Evolutionary conservation across 2,329 filamentous ascomycete genomes (phyloP), one percentile per base, ranked within the genome.

Genomic region (Coniochaeta pulveracea): DNA sequence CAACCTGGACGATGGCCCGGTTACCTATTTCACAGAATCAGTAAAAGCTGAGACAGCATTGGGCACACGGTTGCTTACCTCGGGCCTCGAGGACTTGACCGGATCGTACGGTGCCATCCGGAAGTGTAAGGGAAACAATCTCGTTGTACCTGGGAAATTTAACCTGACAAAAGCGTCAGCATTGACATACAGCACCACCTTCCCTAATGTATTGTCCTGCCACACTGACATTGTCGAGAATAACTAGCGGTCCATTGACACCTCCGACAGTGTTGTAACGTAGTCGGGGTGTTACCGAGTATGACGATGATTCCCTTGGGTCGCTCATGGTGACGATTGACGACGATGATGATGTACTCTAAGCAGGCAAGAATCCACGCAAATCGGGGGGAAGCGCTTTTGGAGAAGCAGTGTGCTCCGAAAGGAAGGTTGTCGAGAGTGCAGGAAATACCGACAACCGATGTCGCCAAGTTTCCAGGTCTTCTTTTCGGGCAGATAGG

Each of bases 81-180:
- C 89, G 80, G 60, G 91, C 91, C 67, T 98, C 93, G 47, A 98
- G 69, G 47, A 98, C 91, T 62, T 96, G 91, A 45, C 93, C 91
- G 55, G 85, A 88, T 53, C 91, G 76, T 63, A 89, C 78, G 31
- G 85, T 81, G 58, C 91, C 91, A 80, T 98, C 91, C 45, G 91
- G 85, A 42, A 98, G 77, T 23, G 89, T 96, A 59, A 98, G 64
- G 42, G 82, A 86, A 46, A 98, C 91, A 57, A 98, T 98, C 65
- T 98, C 91, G 63, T 95, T 96, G 72, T 84, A 98, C 56, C 78
- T 73, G 43, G 91, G 91, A 60, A 86, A 93, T 80, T 98, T 98
- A 69, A 98, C 85, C 84, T 93, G 54, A 33, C 36, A 33, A 10
- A 12, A 12, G 12, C 34, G 41, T 54, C 42, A 55, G 49, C 33